These are phyloP conservation scores for Candida pini DNA, from an alignment of 805 yeast genomes.

Conservation along the genomic window DNA sequence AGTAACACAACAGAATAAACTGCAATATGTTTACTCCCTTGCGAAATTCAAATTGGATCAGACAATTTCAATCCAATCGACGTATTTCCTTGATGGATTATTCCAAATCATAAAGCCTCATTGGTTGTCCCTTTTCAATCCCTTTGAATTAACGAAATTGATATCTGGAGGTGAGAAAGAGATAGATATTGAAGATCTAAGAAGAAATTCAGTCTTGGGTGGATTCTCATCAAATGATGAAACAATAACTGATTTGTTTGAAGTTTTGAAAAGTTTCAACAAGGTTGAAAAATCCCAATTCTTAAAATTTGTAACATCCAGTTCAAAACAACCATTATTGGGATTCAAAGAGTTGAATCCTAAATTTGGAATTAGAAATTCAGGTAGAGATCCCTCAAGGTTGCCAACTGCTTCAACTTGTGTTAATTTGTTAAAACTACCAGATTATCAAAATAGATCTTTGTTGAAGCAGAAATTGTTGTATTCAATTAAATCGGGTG, in stretches of 20 bases:
- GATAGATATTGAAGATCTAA: slow-evolving; percentile 67
- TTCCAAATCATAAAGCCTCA: slow-evolving; percentile 58
- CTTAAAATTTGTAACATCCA: slow-evolving; percentile 86
- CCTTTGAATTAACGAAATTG: slow-evolving; percentile 76
- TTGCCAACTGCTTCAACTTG: slow-evolving; percentile 94
- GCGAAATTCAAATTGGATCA: slow-evolving; percentile 76
- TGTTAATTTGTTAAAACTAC: slow-evolving; percentile 79
- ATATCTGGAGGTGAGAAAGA: slow-evolving; percentile 73
- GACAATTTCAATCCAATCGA: slow-evolving; percentile 52
- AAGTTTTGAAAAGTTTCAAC: slow-evolving; percentile 62
- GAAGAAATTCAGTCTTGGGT: slow-evolving; percentile 55
- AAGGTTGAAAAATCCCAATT: slow-evolving; percentile 59
- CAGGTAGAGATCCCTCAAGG: slow-evolving; percentile 49
- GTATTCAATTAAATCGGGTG: slow-evolving; percentile 74
- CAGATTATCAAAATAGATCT: slow-evolving; percentile 66
- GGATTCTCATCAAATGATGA: slow-evolving; percentile 50
- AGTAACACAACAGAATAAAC: slow-evolving; percentile 57
- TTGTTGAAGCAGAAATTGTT: slow-evolving; percentile 57
- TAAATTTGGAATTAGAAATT: slow-evolving; percentile 69
- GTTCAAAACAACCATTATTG: slow-evolving; percentile 82
- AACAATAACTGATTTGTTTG: slow-evolving; percentile 71
- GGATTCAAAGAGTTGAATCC: slow-evolving; percentile 79
- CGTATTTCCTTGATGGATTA: slow-evolving; percentile 64
- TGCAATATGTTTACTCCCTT: slow-evolving; percentile 70
- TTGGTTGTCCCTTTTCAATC: slow-evolving; percentile 84